Base-by-base conservation (phyloP, 257 asterid species). In the Coffea eugenioides region DNA sequence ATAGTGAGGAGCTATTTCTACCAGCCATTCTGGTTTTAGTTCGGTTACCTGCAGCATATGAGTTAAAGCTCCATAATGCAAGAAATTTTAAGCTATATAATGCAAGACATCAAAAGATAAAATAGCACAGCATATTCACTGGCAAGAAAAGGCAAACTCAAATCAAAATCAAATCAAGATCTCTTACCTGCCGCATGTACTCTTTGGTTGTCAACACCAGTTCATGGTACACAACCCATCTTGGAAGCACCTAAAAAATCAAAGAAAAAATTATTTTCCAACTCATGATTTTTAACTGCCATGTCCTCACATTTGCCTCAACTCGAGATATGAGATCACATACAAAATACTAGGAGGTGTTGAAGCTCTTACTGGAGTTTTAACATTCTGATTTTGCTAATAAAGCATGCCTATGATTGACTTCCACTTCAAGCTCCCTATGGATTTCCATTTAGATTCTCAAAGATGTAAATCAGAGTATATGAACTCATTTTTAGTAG, bases 1-100 rank as follows among this genome's bases (percentile, higher is more conserved):
- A 77, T 86, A 93, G 73, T 89, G 97, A 31, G 96, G 98, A 82
- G 98, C 97, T 76, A 93, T 87, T 81, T 93, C 97, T 67, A 88
- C 83, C 43, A 93, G 85, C 97, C 98, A 93, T 61, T 93, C 97
- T 0, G 93, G 97, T 75, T 92, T 92, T 72, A 92, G 83, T 81
- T 92, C 97, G 1, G 94, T 88, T 13, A 88, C 97, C 97, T 61
- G 51, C 74, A 79, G 64, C 10, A 68, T 67, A 8, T 73, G 56
- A 73, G 66, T 59, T 49, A 67, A 73, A 43, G 51, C 61, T 61
- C 27, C 21, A 43, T 49, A 21, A 62, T 20, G 39, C 69, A 49
- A 15, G 45, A 39, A 77, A 48, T n/a, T 41, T 43, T 12, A 71
- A 3, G 59, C 54, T 34, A 21, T 43, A 57, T 13, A 25, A 48